Evolutionary conservation across 1,284 basidiomycete genomes (phyloP).

Genomic region (Cryptococcus sp.): DNA sequence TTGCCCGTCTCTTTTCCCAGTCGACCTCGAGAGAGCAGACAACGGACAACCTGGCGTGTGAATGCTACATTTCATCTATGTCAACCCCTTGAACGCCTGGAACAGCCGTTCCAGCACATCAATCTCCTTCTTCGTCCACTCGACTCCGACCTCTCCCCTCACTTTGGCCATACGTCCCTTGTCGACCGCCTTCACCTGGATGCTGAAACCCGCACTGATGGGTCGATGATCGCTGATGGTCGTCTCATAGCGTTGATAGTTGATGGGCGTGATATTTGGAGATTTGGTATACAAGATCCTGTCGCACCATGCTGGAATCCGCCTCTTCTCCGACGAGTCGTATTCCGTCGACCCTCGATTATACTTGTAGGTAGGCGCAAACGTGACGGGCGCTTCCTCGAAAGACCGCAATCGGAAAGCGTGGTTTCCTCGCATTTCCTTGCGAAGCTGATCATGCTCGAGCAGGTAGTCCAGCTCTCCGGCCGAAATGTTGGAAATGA

Average conservation of each 20-base stretch:
- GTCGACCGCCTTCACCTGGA: constrained; percentile 67
- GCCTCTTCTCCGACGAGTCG: constrained; percentile 80
- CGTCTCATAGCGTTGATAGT: constrained; percentile 71
- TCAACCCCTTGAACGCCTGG: constrained; percentile 25
- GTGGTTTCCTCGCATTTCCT: constrained; percentile 80
- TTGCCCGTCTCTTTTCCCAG: no score
- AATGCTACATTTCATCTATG: no score
- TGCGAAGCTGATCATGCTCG: constrained; percentile 79
- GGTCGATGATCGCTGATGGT: constrained; percentile 83
- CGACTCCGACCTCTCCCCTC: constrained; percentile 53
- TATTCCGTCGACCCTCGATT: constrained; percentile 71
- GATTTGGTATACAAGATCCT: constrained; percentile 74
- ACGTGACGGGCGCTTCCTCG: constrained; percentile 71
- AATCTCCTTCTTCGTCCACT: constrained; percentile 59
- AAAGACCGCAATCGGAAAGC: constrained; percentile 80
- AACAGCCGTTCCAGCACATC: constrained; percentile 53
- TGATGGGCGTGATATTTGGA: constrained; percentile 57
- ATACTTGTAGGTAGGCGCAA: constrained; percentile 94
- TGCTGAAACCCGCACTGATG: constrained; percentile 67
- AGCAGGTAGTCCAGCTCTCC: constrained; percentile 63
- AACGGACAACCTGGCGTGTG: no score
- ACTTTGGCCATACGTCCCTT: constrained; percentile 56
- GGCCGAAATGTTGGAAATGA: constrained; percentile 61
- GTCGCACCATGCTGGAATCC: constrained; percentile 90
- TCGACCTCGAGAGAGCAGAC: no score